Base-by-base conservation (phyloP, 129 eudicot species). In the Helianthus tuberosus region DNA sequence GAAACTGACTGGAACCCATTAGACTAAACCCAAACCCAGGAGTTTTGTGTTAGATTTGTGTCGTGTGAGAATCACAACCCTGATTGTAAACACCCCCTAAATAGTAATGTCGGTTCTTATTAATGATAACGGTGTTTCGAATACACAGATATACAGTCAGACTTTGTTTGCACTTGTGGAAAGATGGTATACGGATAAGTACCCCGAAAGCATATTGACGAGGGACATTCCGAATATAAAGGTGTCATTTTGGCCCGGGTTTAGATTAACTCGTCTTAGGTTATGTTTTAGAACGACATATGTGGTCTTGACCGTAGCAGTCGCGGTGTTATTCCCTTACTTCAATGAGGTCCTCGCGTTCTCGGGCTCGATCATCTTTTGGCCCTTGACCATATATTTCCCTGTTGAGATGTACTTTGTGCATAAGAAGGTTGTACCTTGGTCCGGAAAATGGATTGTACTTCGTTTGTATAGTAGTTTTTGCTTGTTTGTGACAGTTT, bases 371-470 rank as follows among this genome's bases (percentile, higher is more conserved):
- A 62, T 87, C 29, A 81, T 77, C 51, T 87, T 81, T 68, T 87
- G 91, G 91, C 91, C 91, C 17, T 54, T 84, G 75, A 79, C 83
- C 6, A 73, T 87, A 53, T 82, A 87, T 72, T 87, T 87, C 49
- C 89, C 92, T 3, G 84, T 84, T 23, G 80, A 87, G 68, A 87
- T 87, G 92, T 87, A 78, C 79, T n/a, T 75, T 29, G 68, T 35
- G 3, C 89, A 81, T 46, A 79, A 70, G 36, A 78, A 77, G 48
- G 66, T 87, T 55, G 66, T 29, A 53, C 62, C 85, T 71, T 87
- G 84, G 80, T 38, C 83, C 3, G 12, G 52, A 8, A 72, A 61
- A 64, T 87, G 92, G 92, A 25, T 81, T 47, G 82, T 72, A 68
- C 85, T 87, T 75, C 77, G 81, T 20, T 15, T 71, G n/a, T 87